phyloP scores from a whole-genome alignment of 1,284 basidiomycete genomes.

The Tilletia walkeri region DNA sequence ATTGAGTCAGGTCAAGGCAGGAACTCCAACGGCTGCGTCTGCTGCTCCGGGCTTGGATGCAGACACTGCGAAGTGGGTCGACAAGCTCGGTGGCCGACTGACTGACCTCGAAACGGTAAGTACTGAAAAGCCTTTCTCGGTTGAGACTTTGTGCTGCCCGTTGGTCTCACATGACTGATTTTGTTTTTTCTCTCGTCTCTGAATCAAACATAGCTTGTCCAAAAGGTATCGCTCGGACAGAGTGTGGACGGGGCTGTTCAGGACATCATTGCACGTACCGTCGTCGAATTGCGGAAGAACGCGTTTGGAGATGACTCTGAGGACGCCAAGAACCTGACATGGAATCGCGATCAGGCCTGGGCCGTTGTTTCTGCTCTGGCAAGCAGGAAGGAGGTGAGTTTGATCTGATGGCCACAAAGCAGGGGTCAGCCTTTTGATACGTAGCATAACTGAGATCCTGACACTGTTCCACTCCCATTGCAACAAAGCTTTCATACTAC shows the following conservation, averaged over 20 bases:
- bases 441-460: too few relatives aligned
- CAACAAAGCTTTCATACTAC: conserved; percentile 70
- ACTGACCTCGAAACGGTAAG: conserved; percentile 42
- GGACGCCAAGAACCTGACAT: conserved; percentile 76
- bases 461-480: too few relatives aligned
- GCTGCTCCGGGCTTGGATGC: conserved; percentile 26
- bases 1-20: neutral
- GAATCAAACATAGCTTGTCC: conserved; percentile 27
- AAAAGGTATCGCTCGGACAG: conserved; percentile 46
- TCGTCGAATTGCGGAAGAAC: conserved; percentile 81
- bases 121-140: neutral
- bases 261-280: conserved; percentile 66
- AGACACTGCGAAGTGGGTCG: conserved; percentile 40
- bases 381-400: conserved; percentile 67
- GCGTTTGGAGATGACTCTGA: conserved; percentile 87
- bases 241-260: conserved; percentile 39
- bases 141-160: too few relatives aligned
- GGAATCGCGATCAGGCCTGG: conserved; percentile 88
- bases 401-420: too few relatives aligned
- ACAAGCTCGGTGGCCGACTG: conserved; percentile 49
- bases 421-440: too few relatives aligned
- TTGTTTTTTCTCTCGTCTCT: neutral
- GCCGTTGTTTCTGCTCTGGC: conserved; percentile 73
- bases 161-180: too few relatives aligned
- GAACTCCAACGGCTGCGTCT: neutral